phyloP scores from a whole-genome alignment of 2,329 filamentous ascomycete species.

The Alternaria panax region DNA sequence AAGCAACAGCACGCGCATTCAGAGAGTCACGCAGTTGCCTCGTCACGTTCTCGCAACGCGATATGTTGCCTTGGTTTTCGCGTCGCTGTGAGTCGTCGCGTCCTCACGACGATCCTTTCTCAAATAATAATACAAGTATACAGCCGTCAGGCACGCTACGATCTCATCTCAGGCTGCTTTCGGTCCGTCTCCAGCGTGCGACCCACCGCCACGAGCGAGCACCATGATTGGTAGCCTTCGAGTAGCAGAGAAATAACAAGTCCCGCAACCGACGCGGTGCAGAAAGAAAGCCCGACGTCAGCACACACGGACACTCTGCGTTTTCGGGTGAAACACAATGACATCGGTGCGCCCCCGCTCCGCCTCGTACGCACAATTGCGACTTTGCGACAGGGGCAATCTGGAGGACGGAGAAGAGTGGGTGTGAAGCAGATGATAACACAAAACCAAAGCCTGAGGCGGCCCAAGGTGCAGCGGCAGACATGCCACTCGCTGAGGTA shows the following conservation, averaged over 20 bases:
- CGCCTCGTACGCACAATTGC: slow-evolving; percentile 13
- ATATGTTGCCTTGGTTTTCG: slow-evolving; percentile 31
- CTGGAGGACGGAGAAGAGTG: slow-evolving; percentile 2
- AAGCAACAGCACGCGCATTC: slow-evolving; percentile 1
- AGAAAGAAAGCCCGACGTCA: slow-evolving; percentile 19
- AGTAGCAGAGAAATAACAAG: slow-evolving; percentile 11
- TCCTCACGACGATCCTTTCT: slow-evolving; percentile 27
- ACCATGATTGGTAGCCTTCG: slow-evolving; percentile 17
- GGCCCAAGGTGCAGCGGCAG: slow-evolving; percentile 17
- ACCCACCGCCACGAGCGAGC: slow-evolving; percentile 6
- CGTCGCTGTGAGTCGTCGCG: slow-evolving; percentile 34
- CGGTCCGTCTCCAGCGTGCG: slow-evolving; percentile 21
- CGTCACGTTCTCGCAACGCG: slow-evolving; percentile 9
- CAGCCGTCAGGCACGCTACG: slow-evolving; percentile 23
- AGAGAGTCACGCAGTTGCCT: slow-evolving; percentile 5
- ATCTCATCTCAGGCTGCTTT: slow-evolving; percentile 20
- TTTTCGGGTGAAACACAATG: slow-evolving; percentile 16
- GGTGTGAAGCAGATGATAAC: slow-evolving; percentile 14
- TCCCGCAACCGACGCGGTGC: slow-evolving; percentile 11
- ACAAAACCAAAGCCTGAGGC: slow-evolving; percentile 14
- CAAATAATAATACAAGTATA: slow-evolving; percentile 11
- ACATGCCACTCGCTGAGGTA: slow-evolving; percentile 24
- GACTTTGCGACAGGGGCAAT: slow-evolving; percentile 15
- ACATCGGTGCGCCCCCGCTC: slow-evolving; percentile 8
- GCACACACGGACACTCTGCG: slow-evolving; percentile 3